Base-by-base conservation (phyloP, 2,329 filamentous ascomycete species). In the Aureobasidium sp. region DNA sequence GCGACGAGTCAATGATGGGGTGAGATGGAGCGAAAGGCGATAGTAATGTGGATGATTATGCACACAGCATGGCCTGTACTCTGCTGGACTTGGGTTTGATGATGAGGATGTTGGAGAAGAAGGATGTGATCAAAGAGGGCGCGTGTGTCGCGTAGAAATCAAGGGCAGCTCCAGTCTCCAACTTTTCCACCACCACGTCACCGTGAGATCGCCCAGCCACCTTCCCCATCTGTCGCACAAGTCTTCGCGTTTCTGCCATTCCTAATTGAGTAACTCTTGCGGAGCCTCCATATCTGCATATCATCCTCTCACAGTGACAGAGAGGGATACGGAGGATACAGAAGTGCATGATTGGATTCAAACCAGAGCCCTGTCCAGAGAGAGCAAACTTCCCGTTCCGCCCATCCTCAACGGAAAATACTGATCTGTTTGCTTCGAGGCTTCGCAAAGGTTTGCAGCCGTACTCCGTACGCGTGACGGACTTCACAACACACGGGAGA, bases 61-160 rank as follows among this genome's bases (percentile, higher is more conserved):
- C 54, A 47, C 29, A 15, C 57, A 32, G 57, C 57, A 59, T 59
- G 44, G 36, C 27, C 54, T 58, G 54, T 21, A 27, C 27, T 54
- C 25, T 54, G 36, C 16, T 29, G 25, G 13, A 53, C 25, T 41
- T 25, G 50, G n/a, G 34, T 5, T 4, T 6, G 3, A 42, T 30
- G n/a, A 25, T 34, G 50, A 30, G 25, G 16, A 21, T n/a, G 32
- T 10, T 2, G 9, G 48, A 8, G 30, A 21, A 9, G 34, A 9
- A 36, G 30, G 30, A 21, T 21, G 21, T 15, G 34, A 9, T n/a
- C 30, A 21, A 36, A 37, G 34, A 37, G 50, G 50, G 37, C 36
- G 50, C 50, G 21, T 21, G 50, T 41, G 50, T 52, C 49, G 49
- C 49, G 50, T 54, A 32, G 36, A 54, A 54, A 52, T 30, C n/a